Base-by-base conservation (phyloP, 441 rosid genomes). In the Eruca vesicaria region DNA sequence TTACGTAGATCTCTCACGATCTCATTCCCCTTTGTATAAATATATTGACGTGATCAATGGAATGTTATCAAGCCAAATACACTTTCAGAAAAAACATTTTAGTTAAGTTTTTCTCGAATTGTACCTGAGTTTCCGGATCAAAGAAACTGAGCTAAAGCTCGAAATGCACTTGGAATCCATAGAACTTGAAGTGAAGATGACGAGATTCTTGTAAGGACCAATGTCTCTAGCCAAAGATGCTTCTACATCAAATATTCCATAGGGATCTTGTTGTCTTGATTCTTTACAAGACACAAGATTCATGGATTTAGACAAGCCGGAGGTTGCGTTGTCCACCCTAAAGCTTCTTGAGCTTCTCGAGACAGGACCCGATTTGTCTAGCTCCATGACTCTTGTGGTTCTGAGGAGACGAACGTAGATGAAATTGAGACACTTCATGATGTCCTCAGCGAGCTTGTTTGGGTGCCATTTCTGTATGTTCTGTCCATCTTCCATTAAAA, bases 241-340 rank as follows among this genome's bases (percentile, higher is more conserved):
- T 71, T 94, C 97, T 56, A 77, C 68, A 19, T 92, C 74, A 48
- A 94, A 94, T 72, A 92, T 84, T 0, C 97, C 92, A 56, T 90
- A 94, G 0, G 98, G 98, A 71, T 94, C 97, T 63, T 88, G 96
- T 63, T 94, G 98, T 80, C 96, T 88, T 4, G 94, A 88, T 75
- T 88, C 93, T 68, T 80, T 89, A 63, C 61, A 88, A 21, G 82
- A 69, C 33, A 31, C 50, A 43, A 72, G 28, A 72, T 79, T 89
- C 33, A 91, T 87, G 9, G 94, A 74, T 76, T 88, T 86, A 6
- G 86, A 78, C 82, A 77, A 87, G 19, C 74, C 59, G 52, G 73
- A 77, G 36, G 71, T 33, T 50, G 69, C 48, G 8, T 57, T 70
- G 19, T 94, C 98, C 2, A 83, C 87, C 74, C 94, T 88, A 77